Evolutionary conservation across 2,329 filamentous ascomycete genomes (phyloP), one percentile per base, ranked within the genome.

Genomic region (Xylariales sp.): DNA sequence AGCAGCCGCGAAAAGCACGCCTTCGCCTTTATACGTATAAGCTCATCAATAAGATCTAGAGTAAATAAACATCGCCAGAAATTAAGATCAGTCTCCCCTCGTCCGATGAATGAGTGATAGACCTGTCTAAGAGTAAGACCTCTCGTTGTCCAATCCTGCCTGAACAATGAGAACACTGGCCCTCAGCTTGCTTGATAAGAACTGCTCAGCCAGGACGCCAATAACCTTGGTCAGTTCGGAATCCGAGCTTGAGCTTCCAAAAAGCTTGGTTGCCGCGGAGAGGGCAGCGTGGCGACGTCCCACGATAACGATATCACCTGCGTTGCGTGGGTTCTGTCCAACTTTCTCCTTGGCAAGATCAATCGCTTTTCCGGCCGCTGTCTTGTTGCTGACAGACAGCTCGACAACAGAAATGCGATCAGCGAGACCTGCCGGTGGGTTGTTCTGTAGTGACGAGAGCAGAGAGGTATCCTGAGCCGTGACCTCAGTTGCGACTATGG

Each of bases 141-240:
- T n/a, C 3, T 31, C 15, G 4, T 5, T 24, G 14, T 23, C 18
- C 24, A 14, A 47, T 4, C 61, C 67, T 25, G 82, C 83, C 61
- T 88, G 81, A 19, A 90, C 70, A 38, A 89, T 75, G 37, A 89
- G 63, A 18, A 89, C 62, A 57, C 84, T 88, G 0, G 81, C 78
- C 45, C 71, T 74, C n/a, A 85, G 60, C 11, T 71, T 74, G 30
- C 67, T 69, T 36, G 70, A 69, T 29, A 80, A 70, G n/a, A 84
- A 60, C 40, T 71, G 68, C 55, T 81, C 74, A 8, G 76, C 78
- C 20, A 81, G 63, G n/a, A 67, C 61, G 8, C 83, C 81, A 23
- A 85, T 52, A 18, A 76, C 77, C 54, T 62, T 70, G 35, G 60
- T 63, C 47, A 75, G 56, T 17, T 74, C 72, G 27, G 54, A 40